Percentiles rank a stretch among this genome's conserved stretches.
Conservation (phyloP, 2,329 filamentous ascomycete species). For the Neurospora sp. region DNA sequence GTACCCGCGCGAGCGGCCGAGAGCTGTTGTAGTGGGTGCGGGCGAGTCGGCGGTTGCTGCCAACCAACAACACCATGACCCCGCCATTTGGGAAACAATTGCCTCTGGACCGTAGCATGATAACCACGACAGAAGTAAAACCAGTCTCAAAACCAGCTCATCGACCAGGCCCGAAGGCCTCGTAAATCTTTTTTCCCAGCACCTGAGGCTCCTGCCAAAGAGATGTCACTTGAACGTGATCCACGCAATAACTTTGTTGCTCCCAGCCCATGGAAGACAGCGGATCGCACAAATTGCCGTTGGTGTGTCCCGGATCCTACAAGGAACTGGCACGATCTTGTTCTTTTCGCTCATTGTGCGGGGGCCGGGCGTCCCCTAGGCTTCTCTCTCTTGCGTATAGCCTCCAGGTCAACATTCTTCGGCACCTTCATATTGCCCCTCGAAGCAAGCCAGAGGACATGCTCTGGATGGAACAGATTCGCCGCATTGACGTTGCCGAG, state of each 20-base stretch:
- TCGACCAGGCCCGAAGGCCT: background rate
- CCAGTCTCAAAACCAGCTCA: background rate
- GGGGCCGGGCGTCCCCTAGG: conserved; percentile 5
- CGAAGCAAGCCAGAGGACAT: conserved; percentile 36
- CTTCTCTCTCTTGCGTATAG: conserved; percentile 9
- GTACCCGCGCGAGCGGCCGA: background rate
- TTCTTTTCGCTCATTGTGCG: background rate
- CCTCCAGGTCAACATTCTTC: conserved; percentile 30
- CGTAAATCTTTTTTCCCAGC: background rate
- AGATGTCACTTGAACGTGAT: background rate
- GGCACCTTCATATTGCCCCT: conserved; percentile 36
- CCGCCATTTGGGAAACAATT: background rate
- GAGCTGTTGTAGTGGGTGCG: background rate
- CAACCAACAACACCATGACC: background rate
- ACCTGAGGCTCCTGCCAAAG: background rate
- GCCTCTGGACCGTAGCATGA: background rate
- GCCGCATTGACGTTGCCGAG: background rate
- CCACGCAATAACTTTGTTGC: background rate
- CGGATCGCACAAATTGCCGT: background rate
- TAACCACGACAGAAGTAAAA: background rate
- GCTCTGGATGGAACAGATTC: conserved; percentile 31
- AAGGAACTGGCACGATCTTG: background rate
- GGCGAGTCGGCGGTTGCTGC: background rate
- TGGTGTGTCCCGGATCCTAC: background rate
- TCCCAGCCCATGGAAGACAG: background rate